Base-by-base conservation (phyloP, 768 basidiomycete genomes). In the Lactarius psammicola region DNA sequence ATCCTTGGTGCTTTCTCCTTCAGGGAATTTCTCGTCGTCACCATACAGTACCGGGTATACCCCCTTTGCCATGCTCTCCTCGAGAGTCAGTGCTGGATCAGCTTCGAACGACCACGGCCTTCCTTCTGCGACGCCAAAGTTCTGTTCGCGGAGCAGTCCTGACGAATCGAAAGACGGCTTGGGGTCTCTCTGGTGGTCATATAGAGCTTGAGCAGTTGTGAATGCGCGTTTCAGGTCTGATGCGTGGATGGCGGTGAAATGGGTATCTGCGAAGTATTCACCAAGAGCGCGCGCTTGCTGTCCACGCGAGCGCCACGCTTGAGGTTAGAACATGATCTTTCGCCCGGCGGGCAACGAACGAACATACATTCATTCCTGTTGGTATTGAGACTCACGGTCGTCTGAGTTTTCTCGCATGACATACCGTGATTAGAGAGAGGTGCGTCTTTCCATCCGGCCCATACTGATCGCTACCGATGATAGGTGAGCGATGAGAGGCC, bases 361-460 rank as follows among this genome's bases (percentile, higher is more conserved):
- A 18, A 59, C 72, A 61, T 61, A 76, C 75, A 63, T 77, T 76
- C 75, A 77, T 77, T 36, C 76, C 76, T 76, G 26, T 44, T 9
- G 30, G 38, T 3, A 2, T 62, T 7, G 44, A 28, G n/a, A 17
- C 15, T 38, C 28, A 23, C 17, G 42, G 9, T 36, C 28, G 4
- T n/a, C 46, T 49, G 20, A 51, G 8, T 20, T 54, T 34, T 15
- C 3, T 20, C 13, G 9, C 34, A 18, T n/a, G 51, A 62, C 53
- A 56, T 73, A 88, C 91, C 91, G 71, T 92, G 88, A 69, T 87
- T 89, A 23, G 87, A 86, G 18, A 94, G 78, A 1, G 86, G 82
- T 13, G 90, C 83, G 75, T 94, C 89, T 66, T 79, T 82, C 82
- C 87, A 88, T 6, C 91, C 91, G 49, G 90, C 88, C 89, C 90